Base-by-base conservation (phyloP, 176 grass and related monocot genomes). In the Alloteropsis semialata region DNA sequence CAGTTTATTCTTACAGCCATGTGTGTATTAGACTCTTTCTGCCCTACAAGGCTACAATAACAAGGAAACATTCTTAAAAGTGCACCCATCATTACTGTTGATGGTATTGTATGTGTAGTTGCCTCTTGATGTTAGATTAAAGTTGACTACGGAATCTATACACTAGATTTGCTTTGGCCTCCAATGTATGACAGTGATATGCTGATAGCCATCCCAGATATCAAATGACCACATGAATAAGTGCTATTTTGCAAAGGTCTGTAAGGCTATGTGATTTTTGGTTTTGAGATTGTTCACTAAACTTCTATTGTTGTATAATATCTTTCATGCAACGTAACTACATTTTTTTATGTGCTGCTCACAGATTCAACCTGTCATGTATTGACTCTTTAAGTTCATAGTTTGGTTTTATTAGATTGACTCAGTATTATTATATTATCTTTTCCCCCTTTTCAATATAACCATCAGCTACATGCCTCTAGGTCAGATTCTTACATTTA, bases 331-430 rank as follows among this genome's bases (percentile, higher is more conserved):
- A 53, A 53, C n/a, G 55, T 28, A 67, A 54, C 36, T 43, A 15
- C 0, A 75, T 49, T 74, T 75, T 75, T 75, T 67, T 22, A 21
- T 54, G 48, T 62, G 16, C 17, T 46, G 27, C 41, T 46, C 3
- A 75, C 9, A 5, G 42, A 69, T 38, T 25, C 14, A 28, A 28
- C 32, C 54, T 62, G 16, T 81, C 46, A 65, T 76, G 57, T 49
- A 61, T 58, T 75, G 33, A 25, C n/a, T 4, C 27, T 48, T 54
- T 72, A 51, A 58, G 36, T 70, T 61, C 29, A 19, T 61, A 29
- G 10, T 48, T 66, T 88, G 16, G 44, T 57, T 45, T 82, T 55
- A 69, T 58, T 82, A 3, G 5, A 29, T 53, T 87, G 36, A 36
- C 59, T 34, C 51, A 42, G 37, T 50, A 33, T 60, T 79, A 78